Percentiles rank a stretch among this genome's conserved stretches.
These are phyloP conservation scores for Zoysia matrella DNA, from an alignment of 202 grass and related monocot species.

Conservation along the genomic window DNA sequence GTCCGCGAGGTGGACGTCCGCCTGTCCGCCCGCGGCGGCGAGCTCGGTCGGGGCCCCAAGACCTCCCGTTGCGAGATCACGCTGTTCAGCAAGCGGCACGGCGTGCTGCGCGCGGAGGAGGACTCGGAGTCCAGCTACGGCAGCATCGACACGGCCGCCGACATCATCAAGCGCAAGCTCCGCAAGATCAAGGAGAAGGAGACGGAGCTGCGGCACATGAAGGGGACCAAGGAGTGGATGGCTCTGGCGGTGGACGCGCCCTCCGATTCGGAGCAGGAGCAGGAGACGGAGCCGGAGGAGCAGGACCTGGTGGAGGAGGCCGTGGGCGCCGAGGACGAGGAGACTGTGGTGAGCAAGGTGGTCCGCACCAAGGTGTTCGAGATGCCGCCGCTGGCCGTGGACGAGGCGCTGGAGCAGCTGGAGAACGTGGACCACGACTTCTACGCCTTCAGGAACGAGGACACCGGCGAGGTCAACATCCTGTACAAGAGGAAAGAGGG, in stretches of 20 bases:
- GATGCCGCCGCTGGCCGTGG: conserved; percentile 76
- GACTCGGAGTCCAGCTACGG: conserved; percentile 73
- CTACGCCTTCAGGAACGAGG: conserved; percentile 84
- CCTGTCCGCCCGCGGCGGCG: conserved; percentile 73
- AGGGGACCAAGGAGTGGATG: conserved; percentile 41
- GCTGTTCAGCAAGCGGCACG: conserved; percentile 75
- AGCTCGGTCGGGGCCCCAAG: conserved; percentile 72
- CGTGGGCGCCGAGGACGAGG: conserved; percentile 57
- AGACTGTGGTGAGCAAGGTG: conserved; percentile 66
- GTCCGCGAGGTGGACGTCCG: conserved; percentile 93
- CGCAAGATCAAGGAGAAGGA: conserved; percentile 96
- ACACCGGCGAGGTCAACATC: conserved; percentile 85
- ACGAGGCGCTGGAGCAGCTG: conserved; percentile 80
- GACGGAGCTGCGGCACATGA: conserved; percentile 61
- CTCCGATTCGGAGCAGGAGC: neutral
- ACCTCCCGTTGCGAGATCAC: conserved; percentile 83
- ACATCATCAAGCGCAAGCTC: conserved; percentile 87
- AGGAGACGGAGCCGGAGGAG: neutral
- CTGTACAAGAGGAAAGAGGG: conserved; percentile 84
- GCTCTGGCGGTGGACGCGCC: neutral
- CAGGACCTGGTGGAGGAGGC: conserved; percentile 31
- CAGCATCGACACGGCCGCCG: conserved; percentile 80
- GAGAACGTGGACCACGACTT: conserved; percentile 83
- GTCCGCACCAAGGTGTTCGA: conserved; percentile 84
- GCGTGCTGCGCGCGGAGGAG: conserved; percentile 90